These are phyloP conservation scores for Fusarium staphyleae DNA, from an alignment of 2,329 filamentous ascomycete genomes.

Conservation along the genomic window DNA sequence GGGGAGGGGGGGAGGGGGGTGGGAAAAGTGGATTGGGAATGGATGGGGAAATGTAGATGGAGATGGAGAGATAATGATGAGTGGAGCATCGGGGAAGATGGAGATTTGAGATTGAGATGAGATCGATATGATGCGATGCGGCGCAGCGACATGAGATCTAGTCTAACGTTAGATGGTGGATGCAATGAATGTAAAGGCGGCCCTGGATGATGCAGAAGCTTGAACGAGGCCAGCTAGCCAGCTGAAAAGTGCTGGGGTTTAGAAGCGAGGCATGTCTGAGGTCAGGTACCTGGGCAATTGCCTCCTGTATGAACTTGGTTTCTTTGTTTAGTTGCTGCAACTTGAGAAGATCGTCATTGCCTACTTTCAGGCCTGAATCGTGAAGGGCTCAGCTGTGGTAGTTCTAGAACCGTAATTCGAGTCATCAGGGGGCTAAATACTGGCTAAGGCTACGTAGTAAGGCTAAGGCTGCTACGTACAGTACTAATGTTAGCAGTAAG, in stretches of 20 bases:
- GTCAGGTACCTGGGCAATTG: no score
- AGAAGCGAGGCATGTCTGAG: no score
- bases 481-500: no score
- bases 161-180: not conserved
- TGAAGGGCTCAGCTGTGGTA: no score
- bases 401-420: no score
- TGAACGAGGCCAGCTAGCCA: not conserved
- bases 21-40: not conserved
- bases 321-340: no score
- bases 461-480: no score
- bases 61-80: not conserved
- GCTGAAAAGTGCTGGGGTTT: not conserved
- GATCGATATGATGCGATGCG: conserved; percentile 9
- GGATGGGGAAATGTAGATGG: not conserved
- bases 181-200: not conserved
- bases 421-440: no score
- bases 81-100: conserved; percentile 1
- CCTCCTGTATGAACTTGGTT: no score
- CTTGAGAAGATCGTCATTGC: no score
- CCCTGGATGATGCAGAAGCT: conserved; percentile 1
- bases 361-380: no score
- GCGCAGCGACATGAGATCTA: conserved; percentile 7
- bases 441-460: no score
- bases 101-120: conserved; percentile 9
- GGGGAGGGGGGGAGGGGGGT: not conserved